A percentile compares a stretch with the other conserved stretches of the same genome.
Evolutionary conservation across 2,329 filamentous ascomycete genomes (phyloP).

Genomic region (Botrytis paeoniae): DNA sequence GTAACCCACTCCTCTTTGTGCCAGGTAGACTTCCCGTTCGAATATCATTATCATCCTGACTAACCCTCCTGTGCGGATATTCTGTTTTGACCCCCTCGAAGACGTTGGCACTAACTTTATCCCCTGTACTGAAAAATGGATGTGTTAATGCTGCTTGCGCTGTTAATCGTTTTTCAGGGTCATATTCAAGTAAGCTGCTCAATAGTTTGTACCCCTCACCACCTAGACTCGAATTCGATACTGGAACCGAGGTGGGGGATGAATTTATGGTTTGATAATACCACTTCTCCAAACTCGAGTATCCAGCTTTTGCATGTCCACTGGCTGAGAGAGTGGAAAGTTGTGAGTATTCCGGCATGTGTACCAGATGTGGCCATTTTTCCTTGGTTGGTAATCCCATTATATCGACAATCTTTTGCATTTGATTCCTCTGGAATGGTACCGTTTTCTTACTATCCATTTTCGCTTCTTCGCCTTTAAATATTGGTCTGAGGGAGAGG

Average conservation of each 20-base stretch:
- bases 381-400: slow-evolving; percentile 88
- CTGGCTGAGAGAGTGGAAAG: slow-evolving; percentile 56
- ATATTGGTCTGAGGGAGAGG: slow-evolving; percentile 85
- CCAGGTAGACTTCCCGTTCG: slow-evolving; percentile 84
- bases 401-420: slow-evolving; percentile 98
- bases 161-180: slow-evolving; percentile 83
- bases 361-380: slow-evolving; percentile 77
- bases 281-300: slow-evolving; percentile 67
- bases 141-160: slow-evolving; percentile 87
- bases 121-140: slow-evolving; percentile 74
- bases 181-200: slow-evolving; percentile 82
- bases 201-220: slow-evolving; percentile 80
- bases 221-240: slow-evolving; percentile 55
- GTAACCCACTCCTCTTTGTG: slow-evolving; percentile 82
- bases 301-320: slow-evolving; percentile 40
- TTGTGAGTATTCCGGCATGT: slow-evolving; percentile 84
- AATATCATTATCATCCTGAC: slow-evolving; percentile 94
- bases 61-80: slow-evolving; percentile 87
- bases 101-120: slow-evolving; percentile 74
- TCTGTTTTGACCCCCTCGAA: slow-evolving; percentile 85
- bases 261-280: slow-evolving; percentile 69
- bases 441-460: slow-evolving; percentile 98
- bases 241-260: slow-evolving; percentile 48
- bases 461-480: slow-evolving; percentile 98
- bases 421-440: slow-evolving; percentile 95